Percentiles rank a stretch among this genome's conserved stretches.
phyloP scores from a whole-genome alignment of 2,329 filamentous ascomycete species.

The Nectriaceae sp. region DNA sequence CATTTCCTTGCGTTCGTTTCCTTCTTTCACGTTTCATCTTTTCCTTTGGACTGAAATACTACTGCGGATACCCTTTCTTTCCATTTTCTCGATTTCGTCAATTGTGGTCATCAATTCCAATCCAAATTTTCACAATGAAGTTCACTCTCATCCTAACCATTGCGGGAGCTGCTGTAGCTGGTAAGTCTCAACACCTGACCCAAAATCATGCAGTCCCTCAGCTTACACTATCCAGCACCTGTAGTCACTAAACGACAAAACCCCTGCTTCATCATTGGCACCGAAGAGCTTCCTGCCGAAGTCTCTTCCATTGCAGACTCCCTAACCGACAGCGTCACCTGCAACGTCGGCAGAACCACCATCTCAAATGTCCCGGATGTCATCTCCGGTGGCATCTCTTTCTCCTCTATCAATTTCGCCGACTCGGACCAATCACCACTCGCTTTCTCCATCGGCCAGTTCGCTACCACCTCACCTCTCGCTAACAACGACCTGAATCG shows the following conservation, averaged over 20 bases:
- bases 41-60: background rate
- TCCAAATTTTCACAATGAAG: conserved; percentile 17
- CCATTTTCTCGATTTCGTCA: background rate
- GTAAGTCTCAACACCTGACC: conserved; percentile 7
- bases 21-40: background rate
- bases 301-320: conserved; percentile 43
- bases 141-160: conserved; percentile 17
- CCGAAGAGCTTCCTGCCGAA: conserved; percentile 51
- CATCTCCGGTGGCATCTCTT: conserved; percentile 49
- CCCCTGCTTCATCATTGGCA: conserved; percentile 58
- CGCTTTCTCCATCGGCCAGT: conserved; percentile 54
- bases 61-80: background rate
- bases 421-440: conserved; percentile 49
- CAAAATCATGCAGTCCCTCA: background rate
- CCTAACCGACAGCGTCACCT: conserved; percentile 50
- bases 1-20: background rate
- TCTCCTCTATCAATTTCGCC: conserved; percentile 59
- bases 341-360: conserved; percentile 48
- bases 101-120: background rate
- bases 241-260: conserved; percentile 29
- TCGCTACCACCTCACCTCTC: conserved; percentile 53
- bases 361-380: conserved; percentile 59
- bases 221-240: conserved; percentile 12
- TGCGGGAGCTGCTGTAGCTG: conserved; percentile 18
- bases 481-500: conserved; percentile 49